Percentiles rank a stretch among this genome's conserved stretches.
Evolutionary conservation across 805 yeast genomes (phyloP).

Genomic region (Nakazawaea pomicola): DNA sequence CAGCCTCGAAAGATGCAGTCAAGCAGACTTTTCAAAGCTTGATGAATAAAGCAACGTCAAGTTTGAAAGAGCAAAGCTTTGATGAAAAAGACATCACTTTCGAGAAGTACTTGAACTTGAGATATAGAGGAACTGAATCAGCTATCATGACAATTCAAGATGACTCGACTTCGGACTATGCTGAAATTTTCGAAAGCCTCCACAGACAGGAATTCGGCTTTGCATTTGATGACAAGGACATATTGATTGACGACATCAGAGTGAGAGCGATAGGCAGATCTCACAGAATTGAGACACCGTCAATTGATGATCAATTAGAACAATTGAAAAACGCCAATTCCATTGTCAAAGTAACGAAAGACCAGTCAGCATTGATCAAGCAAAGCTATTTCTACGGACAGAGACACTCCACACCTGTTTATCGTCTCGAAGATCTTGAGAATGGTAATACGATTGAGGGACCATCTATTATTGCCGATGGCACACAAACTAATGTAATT

Average conservation of each 20-base stretch:
- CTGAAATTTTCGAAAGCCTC: constrained; percentile 40
- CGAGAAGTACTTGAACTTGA: constrained; percentile 69
- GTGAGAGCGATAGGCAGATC: constrained; percentile 71
- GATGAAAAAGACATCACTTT: constrained; percentile 35
- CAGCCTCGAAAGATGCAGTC: constrained; percentile 28
- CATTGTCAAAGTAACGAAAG: constrained; percentile 20
- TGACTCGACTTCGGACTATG: constrained; percentile 25
- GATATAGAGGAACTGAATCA: constrained; percentile 89
- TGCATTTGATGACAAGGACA: constrained; percentile 47
- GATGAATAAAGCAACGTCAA: constrained; percentile 32
- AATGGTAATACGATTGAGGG: constrained; percentile 55
- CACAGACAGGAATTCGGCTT: constrained; percentile 77
- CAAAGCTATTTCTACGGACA: constrained; percentile 53
- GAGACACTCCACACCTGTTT: constrained; percentile 48
- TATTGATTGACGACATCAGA: constrained; percentile 68
- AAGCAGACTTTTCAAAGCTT: constrained; percentile 42
- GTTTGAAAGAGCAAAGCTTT: constrained; percentile 52
- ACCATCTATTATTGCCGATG: constrained; percentile 75
- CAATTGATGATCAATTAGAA: constrained; percentile 50
- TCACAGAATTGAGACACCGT: constrained; percentile 31
- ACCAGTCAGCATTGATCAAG: constrained; percentile 31
- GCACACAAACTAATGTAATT: constrained; percentile 74
- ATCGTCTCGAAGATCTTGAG: constrained; percentile 44
- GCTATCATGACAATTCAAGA: constrained; percentile 50
- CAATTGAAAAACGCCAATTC: constrained; percentile 22